phyloP scores from a whole-genome alignment of 768 basidiomycete species.

The Amanita exitialis region DNA sequence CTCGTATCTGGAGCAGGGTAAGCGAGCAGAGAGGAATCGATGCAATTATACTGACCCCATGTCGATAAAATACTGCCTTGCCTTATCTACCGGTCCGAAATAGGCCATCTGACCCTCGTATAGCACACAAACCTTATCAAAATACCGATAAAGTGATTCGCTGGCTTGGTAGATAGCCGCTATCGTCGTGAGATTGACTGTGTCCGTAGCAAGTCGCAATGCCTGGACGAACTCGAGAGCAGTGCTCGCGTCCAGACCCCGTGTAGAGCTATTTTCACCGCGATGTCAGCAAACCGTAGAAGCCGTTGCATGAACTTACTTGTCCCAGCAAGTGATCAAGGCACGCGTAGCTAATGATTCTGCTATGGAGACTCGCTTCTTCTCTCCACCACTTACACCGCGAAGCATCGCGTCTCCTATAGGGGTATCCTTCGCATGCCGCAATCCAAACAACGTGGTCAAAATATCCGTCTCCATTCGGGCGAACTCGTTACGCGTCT shows the following conservation, averaged over 20 bases:
- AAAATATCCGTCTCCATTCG: constrained; percentile 43
- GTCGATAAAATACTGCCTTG: constrained; percentile 65
- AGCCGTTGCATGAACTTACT: constrained; percentile 28
- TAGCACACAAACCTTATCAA: constrained; percentile 69
- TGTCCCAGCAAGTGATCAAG: constrained; percentile 73
- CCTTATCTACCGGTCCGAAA: constrained; percentile 57
- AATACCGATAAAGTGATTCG: constrained; percentile 52
- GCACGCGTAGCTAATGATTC: constrained; percentile 59
- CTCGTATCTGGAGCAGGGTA: constrained; percentile 19
- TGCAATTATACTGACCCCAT: constrained; percentile 27
- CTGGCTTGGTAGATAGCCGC: constrained; percentile 82
- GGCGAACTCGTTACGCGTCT: constrained; percentile 32
- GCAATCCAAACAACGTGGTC: constrained; percentile 65
- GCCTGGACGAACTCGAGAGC: constrained; percentile 65
- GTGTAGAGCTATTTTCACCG: constrained; percentile 38
- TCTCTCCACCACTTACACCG: constrained; percentile 68
- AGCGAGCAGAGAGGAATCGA: neutral
- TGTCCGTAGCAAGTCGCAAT: constrained; percentile 55
- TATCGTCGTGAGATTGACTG: constrained; percentile 43
- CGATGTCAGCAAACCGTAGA: neutral
- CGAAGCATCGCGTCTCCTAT: constrained; percentile 72
- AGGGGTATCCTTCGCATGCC: constrained; percentile 59
- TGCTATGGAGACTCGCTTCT: constrained; percentile 60
- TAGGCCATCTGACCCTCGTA: constrained; percentile 69
- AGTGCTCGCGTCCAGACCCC: constrained; percentile 58